Evolutionary conservation across 768 basidiomycete species (phyloP), one percentile per base, ranked within the genome.

Genomic region (Pleurotus eryngii): DNA sequence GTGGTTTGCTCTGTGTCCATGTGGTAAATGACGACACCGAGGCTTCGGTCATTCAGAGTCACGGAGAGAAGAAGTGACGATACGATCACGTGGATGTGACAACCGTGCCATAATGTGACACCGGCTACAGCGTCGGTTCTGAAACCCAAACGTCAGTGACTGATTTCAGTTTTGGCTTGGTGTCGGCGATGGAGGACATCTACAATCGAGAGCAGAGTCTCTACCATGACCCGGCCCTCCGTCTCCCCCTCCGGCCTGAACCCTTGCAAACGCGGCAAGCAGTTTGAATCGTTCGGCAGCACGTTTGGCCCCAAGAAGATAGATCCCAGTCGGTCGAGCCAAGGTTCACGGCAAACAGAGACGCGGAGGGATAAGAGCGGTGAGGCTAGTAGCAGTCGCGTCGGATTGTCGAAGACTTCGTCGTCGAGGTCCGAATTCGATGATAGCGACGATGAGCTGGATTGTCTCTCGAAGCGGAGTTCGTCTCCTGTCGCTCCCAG

Each of bases 151-250:
- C 46, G 14, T 48, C 14, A 6, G 46, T 24, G 14, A 22, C 14
- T 3, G 14, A 22, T 18, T 20, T 24, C 46, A 22, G 14, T 12
- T 46, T 43, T 26, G 46, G n/a, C 8, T 40, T 6, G 30, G 48
- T 48, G 40, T 14, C 53, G 12, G 56, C 42, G 53, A 63, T 65
- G 35, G 46, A 54, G 27, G 39, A 54, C 39, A 24, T 54, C n/a
- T 42, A 27, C 20, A 30, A 54, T 30, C 12, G 27, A 15, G 51
- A 24, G 15, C 5, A 54, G 17, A 39, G 43, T 38, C 39, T 54
- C 39, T 20, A 24, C 3, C 5, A 20, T 6, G 51, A 54, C 24
- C n/a, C 35, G 9, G 20, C 1, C 17, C 40, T 38, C 24, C 39
- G 51, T 5, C 39, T 54, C 18, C 8, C 49, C 12, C 38, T 15